These are phyloP conservation scores for Lichtheimia ramosa DNA, from an alignment of 371 early-diverging fungal species.

Conservation along the genomic window DNA sequence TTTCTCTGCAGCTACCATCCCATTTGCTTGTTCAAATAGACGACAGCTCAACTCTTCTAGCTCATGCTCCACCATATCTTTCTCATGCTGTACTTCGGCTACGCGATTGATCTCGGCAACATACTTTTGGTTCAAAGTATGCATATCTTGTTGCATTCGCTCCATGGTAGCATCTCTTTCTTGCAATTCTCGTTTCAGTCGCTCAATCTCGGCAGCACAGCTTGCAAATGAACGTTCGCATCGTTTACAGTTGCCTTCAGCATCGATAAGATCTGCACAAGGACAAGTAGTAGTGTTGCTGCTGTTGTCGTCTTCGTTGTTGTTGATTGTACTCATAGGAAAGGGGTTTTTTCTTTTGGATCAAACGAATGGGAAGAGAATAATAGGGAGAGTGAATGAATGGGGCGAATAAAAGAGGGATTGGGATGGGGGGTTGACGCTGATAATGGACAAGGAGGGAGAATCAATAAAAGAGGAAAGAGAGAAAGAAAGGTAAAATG, in stretches of 20 bases:
- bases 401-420: neutral
- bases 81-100: constrained; percentile 69
- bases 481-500: neutral
- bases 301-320: neutral
- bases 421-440: neutral
- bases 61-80: constrained; percentile 72
- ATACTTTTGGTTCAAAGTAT: constrained; percentile 70
- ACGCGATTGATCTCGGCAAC: constrained; percentile 71
- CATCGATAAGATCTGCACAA: constrained; percentile 4
- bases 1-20: constrained; percentile 78
- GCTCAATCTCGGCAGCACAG: constrained; percentile 12
- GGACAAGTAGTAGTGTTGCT: neutral
- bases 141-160: constrained; percentile 54
- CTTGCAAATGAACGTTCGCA: constrained; percentile 21
- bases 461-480: neutral
- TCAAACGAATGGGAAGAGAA: neutral
- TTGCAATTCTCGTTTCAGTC: constrained; percentile 10
- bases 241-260: constrained; percentile 7
- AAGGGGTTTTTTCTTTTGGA: neutral
- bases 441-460: neutral
- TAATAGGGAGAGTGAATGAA: constrained; percentile 1
- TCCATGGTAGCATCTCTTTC: constrained; percentile 13
- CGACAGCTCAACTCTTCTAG: constrained; percentile 75
- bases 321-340: neutral
- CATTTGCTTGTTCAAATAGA: constrained; percentile 83